Evolutionary conservation across 2,329 filamentous ascomycete genomes (phyloP).

Genomic region (Alternaria sp.): DNA sequence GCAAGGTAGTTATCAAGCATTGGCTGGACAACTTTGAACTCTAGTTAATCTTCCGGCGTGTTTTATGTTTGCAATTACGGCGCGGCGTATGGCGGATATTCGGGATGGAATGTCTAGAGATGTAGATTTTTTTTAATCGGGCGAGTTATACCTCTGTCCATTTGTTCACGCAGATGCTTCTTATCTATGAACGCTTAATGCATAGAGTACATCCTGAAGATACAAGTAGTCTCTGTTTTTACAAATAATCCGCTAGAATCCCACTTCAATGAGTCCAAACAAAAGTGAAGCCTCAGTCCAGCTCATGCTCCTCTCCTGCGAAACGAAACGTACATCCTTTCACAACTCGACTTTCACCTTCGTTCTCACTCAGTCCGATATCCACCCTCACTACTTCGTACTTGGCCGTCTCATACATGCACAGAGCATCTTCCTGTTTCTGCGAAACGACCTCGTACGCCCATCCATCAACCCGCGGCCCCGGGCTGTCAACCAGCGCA

Average conservation of each 20-base stretch:
- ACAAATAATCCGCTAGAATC: neutral
- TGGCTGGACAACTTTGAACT: slow-evolving; percentile 78
- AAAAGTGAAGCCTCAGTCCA: neutral
- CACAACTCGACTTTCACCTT: neutral
- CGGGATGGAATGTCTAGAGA: neutral
- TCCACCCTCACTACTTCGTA: slow-evolving; percentile 17
- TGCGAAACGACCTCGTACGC: slow-evolving; percentile 9
- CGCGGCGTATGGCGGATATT: slow-evolving; percentile 21
- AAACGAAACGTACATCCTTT: slow-evolving; percentile 14
- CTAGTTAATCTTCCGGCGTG: slow-evolving; percentile 9
- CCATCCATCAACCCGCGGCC: neutral
- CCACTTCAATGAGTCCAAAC: neutral
- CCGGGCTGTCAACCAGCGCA: neutral
- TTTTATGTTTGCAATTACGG: slow-evolving; percentile 15
- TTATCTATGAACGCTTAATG: neutral
- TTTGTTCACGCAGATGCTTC: neutral
- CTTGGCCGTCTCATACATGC: slow-evolving; percentile 15
- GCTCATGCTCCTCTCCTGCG: neutral
- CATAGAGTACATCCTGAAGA: neutral
- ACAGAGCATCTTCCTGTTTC: slow-evolving; percentile 9
- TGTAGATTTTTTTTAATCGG: neutral
- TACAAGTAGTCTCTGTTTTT: too few relatives aligned
- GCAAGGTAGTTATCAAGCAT: slow-evolving; percentile 78
- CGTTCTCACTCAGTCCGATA: neutral
- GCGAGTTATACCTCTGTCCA: neutral